Base-by-base conservation (phyloP, 371 early-diverging fungal species). In the Sporodiniella umbellata region DNA sequence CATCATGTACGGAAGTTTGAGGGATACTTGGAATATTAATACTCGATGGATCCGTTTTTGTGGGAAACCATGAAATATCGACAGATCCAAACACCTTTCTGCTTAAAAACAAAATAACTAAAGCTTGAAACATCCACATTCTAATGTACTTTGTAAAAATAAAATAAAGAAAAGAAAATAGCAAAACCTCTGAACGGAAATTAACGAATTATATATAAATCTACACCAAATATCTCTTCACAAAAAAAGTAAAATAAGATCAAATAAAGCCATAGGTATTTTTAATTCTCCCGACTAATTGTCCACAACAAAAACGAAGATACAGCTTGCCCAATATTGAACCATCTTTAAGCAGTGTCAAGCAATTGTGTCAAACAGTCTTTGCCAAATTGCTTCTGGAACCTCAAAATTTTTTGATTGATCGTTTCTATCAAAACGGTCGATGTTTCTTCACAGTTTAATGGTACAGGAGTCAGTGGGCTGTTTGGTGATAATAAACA, bases 351-450 rank as follows among this genome's bases (percentile, higher is more conserved):
- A n/a, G n/a, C n/a, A n/a, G n/a, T n/a, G n/a, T n/a, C n/a, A 28
- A 28, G 10, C 30, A 28, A 28, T 28, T 28, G 30, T 28, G 10
- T 10, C 4, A 28, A 10, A 28, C n/a, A n/a, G n/a, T n/a, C 3
- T 1, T 28, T 17, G 12, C 56, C 60, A 65, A 74, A 72, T 52
- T 59, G 65, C 33, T 54, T 57, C 40, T 76, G 73, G 39, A 76
- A 76, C 21, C 57, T 62, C 11, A 64, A 37, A 42, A 76, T 10
- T 31, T 72, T 64, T 15, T 51, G 47, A 10, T 60, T 55, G 5
- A 76, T 43, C 21, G 63, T 68, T 44, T 72, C 60, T 33, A 76
- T 58, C 2, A 64, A 49, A 19, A 70, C 73, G 19, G 68, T 24
- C 1, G 69, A 64, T 1, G 64, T 60, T 26, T 59, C 60, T 28